A percentile compares a stretch with the other conserved stretches of the same genome.
phyloP scores from a whole-genome alignment of 768 basidiomycete genomes.

The Tulasnella sp. region DNA sequence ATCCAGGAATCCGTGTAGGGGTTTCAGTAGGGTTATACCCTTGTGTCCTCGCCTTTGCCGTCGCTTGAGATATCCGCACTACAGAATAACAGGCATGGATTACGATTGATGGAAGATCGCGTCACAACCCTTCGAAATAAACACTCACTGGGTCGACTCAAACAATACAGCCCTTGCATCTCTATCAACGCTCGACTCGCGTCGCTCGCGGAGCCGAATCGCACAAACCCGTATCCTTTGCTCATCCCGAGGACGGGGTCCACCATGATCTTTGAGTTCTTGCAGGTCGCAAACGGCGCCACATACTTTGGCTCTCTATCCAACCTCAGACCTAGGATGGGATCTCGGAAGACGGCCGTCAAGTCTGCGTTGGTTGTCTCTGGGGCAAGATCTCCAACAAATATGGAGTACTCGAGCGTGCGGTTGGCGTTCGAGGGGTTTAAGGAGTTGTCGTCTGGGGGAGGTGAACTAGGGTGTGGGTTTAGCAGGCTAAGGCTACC shows the following conservation, averaged over 20 bases:
- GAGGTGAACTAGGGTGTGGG: constrained; percentile 14
- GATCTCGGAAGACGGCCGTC: constrained; percentile 87
- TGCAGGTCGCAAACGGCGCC: constrained; percentile 79
- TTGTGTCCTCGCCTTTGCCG: constrained; percentile 61
- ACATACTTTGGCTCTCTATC: constrained; percentile 83
- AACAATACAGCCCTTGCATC: constrained; percentile 85
- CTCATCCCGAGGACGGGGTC: constrained; percentile 84
- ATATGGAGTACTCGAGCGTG: constrained; percentile 84
- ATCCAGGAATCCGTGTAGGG: background rate
- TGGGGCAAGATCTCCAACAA: constrained; percentile 87
- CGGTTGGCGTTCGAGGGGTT: background rate
- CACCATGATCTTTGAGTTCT: constrained; percentile 92
- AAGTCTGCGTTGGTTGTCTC: constrained; percentile 92
- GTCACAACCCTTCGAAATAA: background rate
- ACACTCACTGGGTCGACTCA: constrained; percentile 73
- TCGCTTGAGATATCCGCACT: constrained; percentile 90
- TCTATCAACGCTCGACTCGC: constrained; percentile 83
- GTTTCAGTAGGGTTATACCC: background rate
- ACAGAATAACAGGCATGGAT: constrained; percentile 18
- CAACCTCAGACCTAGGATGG: constrained; percentile 71
- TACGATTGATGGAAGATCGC: constrained; percentile 21
- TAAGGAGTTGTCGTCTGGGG: background rate
- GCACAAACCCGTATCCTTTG: constrained; percentile 86
- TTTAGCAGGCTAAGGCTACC: constrained; percentile 4
- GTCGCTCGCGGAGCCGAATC: constrained; percentile 82